A percentile compares a stretch with the other conserved stretches of the same genome.
These are phyloP conservation scores for Coffea eugenioides DNA, from an alignment of 257 asterid species.

Conservation along the genomic window DNA sequence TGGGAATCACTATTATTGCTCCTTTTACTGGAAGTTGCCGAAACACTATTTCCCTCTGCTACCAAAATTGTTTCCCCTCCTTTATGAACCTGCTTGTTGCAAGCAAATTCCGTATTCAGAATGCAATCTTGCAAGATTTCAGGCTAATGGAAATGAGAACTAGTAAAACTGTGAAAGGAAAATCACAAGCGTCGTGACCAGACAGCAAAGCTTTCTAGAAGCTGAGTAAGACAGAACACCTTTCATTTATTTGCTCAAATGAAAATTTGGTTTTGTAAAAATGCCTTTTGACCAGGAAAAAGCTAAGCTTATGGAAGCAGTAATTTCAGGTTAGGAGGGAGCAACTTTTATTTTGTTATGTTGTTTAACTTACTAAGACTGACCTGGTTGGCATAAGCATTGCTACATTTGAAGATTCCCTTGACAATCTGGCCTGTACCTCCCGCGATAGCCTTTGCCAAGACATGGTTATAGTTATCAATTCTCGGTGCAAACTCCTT, in stretches of 20 bases:
- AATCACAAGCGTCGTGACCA: background rate
- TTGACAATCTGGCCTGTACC: constrained; percentile 80
- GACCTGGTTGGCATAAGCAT: constrained; percentile 74
- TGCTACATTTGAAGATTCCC: constrained; percentile 74
- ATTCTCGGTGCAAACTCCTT: constrained; percentile 75
- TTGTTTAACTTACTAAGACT: background rate
- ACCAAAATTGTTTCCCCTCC: constrained; percentile 69
- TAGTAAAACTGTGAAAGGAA: background rate
- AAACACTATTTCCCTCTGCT: constrained; percentile 25
- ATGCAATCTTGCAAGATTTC: background rate
- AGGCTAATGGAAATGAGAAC: background rate
- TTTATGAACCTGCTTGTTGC: constrained; percentile 55
- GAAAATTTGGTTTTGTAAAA: background rate
- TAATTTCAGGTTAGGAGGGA: no score
- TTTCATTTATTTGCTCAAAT: background rate
- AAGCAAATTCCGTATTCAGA: no score
- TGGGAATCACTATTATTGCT: constrained; percentile 19
- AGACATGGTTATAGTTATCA: constrained; percentile 54
- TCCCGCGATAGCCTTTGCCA: constrained; percentile 81
- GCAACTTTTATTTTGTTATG: background rate
- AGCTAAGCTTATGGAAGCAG: background rate
- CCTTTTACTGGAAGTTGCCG: constrained; percentile 22
- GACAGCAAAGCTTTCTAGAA: background rate
- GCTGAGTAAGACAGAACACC: background rate
- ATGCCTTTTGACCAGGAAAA: background rate